These are phyloP conservation scores for Smallanthus sonchifolius DNA, from an alignment of 129 eudicot genomes.

Conservation along the genomic window DNA sequence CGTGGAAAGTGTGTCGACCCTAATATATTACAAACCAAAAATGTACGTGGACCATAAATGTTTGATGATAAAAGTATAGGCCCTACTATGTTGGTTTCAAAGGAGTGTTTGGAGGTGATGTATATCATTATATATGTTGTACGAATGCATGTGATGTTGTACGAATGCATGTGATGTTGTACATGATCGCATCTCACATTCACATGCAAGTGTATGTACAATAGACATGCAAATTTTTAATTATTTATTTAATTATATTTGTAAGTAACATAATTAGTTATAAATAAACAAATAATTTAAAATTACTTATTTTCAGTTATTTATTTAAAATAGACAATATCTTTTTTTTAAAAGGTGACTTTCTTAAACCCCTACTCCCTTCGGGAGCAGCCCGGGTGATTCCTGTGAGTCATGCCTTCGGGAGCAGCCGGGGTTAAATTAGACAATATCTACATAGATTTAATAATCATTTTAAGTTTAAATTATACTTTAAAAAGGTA, in stretches of 20 bases:
- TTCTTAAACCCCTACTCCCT: no score
- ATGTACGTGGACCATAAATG: not conserved
- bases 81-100: not conserved
- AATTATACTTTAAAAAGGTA: not conserved
- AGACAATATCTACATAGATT: not conserved
- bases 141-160: conserved; percentile 1
- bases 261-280: not conserved
- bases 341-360: no score
- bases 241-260: not conserved
- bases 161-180: conserved; percentile 4
- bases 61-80: not conserved
- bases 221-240: not conserved
- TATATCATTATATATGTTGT: not conserved
- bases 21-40: not conserved
- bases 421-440: no score
- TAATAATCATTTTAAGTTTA: not conserved
- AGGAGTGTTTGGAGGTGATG: not conserved
- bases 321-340: not conserved
- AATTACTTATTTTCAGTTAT: not conserved
- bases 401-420: no score
- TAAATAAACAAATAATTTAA: not conserved
- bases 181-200: not conserved
- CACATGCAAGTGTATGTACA: not conserved
- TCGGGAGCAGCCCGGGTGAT: no score
- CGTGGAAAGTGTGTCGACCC: not conserved